Evolutionary conservation across 768 basidiomycete species (phyloP), one percentile per base, ranked within the genome.

Genomic region (Podaxis carcinomalis): DNA sequence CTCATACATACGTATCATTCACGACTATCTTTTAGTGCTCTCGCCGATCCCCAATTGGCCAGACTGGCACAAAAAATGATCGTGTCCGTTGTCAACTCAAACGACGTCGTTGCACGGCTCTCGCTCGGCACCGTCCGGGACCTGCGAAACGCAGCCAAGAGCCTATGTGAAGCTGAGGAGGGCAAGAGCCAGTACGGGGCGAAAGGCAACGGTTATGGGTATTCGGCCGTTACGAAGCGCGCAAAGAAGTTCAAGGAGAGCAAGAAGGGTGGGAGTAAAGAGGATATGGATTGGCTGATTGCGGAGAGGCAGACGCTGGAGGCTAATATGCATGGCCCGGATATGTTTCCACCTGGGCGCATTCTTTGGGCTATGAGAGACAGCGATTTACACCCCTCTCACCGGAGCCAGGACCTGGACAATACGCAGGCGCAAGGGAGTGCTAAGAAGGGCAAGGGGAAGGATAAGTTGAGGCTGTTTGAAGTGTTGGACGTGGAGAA

Each of bases 281-380:
- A 83, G 19, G 87, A 86, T 71, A 75, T 76, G 60, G 74, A 82
- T 54, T 86, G 84, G 84, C 91, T 93, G 67, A 76, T 93, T 40
- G 83, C 90, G 0, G 82, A 89, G 61, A 84, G 92, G 49, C 93
- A 90, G 77, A 92, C 91, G 2, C 79, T 93, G 0, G 90, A 93
- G 70, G 91, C 90, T 49, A 92, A 90, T 62, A 93, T 93, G 91
- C 81, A 84, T 52, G 83, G 80, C 76, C 74, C 83, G 2, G 80
- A 86, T 64, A 80, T 91, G 70, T 92, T 83, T 63, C 91, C 91
- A 11, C 88, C 92, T 0, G 92, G 90, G 2, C 80, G 85, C 6
- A 85, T 93, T 14, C 78, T 90, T 35, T 92, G 90, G 91, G 91
- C 87, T 4, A 77, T 92, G 70, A 82, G 89, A 59, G 86, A 92